Evolutionary conservation across 164 flowering plant species (phyloP).

Genomic region (Echeveria elegans): DNA sequence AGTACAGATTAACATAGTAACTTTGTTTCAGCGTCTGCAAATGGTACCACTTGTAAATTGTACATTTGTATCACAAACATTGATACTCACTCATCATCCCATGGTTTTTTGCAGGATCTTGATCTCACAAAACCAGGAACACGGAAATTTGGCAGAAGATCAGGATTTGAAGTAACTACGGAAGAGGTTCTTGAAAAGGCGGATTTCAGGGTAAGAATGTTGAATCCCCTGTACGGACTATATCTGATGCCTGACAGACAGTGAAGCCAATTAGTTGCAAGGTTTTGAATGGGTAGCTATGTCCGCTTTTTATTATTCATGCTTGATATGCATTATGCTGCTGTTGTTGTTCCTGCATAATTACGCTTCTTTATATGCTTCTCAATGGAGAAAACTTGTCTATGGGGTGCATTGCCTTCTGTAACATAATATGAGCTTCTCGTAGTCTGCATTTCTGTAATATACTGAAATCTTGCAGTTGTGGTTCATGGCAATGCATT

Average conservation of each 20-base stretch:
- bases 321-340: too few relatives aligned
- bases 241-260: neutral
- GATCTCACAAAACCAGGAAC: constrained; percentile 51
- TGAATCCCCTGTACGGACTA: neutral
- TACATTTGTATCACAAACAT: neutral
- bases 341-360: too few relatives aligned
- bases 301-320: too few relatives aligned
- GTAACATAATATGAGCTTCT: too few relatives aligned
- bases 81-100: neutral
- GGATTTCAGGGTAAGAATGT: constrained; percentile 66
- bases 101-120: constrained; percentile 54
- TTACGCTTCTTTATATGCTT: too few relatives aligned
- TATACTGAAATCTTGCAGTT: too few relatives aligned
- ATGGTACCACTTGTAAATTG: neutral
- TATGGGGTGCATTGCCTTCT: too few relatives aligned
- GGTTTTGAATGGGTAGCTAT: neutral
- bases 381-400: too few relatives aligned
- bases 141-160: constrained; percentile 23
- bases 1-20: too few relatives aligned
- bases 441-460: too few relatives aligned
- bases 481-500: too few relatives aligned
- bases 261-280: neutral
- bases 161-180: constrained; percentile 53
- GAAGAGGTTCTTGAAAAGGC: constrained; percentile 59
- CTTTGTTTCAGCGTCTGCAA: too few relatives aligned